Percentiles rank a stretch among this genome's conserved stretches.
Evolutionary conservation across 169 alveolate species (phyloP).

Genomic region (Plasmodium chabaudi): DNA sequence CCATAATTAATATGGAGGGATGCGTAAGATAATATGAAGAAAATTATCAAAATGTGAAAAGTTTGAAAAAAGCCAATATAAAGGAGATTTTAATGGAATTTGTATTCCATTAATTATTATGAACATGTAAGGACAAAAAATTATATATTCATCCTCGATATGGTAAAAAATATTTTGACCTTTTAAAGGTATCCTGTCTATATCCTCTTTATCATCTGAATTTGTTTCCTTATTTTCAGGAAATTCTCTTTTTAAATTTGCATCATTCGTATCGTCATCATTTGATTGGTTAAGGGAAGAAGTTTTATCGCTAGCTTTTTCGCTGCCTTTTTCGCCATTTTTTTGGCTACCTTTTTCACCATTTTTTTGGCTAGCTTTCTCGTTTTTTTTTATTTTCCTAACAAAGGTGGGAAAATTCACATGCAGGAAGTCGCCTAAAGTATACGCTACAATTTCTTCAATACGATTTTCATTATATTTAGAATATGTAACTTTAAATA

Average conservation of each 20-base stretch:
- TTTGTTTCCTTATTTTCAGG: neutral
- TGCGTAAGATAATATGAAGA: conserved; percentile 62
- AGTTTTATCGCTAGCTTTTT: too few relatives aligned
- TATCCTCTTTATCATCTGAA: neutral
- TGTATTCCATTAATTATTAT: conserved; percentile 70
- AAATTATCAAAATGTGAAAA: conserved; percentile 64
- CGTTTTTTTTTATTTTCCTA: conserved; percentile 27
- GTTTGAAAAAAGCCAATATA: conserved; percentile 51
- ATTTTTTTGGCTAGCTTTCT: neutral
- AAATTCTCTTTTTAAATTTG: neutral
- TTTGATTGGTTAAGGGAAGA: too few relatives aligned
- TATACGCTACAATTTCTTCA: conserved; percentile 20
- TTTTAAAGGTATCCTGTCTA: conserved; percentile 1
- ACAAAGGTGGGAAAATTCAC: conserved; percentile 43
- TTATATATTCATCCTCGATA: conserved; percentile 62
- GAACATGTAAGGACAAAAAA: conserved; percentile 63
- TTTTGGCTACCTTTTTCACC: too few relatives aligned
- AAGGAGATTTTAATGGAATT: conserved; percentile 67
- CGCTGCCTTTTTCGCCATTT: too few relatives aligned
- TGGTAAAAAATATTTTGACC: conserved; percentile 38
- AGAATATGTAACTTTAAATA: conserved; percentile 8
- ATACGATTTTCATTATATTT: conserved; percentile 3
- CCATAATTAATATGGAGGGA: conserved; percentile 27
- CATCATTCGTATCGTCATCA: neutral
- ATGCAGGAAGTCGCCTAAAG: conserved; percentile 58